Evolutionary conservation across 352 stramenopile genomes (phyloP).

Genomic region (Phytopythium montanum): DNA sequence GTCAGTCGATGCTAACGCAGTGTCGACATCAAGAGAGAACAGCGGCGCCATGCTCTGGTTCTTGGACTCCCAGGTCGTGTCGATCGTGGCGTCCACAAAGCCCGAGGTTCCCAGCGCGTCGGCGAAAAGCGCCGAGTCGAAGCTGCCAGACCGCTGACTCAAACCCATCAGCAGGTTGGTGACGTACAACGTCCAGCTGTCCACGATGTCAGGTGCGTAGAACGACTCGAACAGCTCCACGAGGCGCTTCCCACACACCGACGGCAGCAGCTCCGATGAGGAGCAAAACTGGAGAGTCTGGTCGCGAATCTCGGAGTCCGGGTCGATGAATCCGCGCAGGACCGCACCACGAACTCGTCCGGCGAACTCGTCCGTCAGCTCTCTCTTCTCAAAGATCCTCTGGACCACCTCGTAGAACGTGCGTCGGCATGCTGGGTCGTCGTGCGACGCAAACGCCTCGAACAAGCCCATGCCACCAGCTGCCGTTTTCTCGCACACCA

Average conservation of each 20-base stretch:
- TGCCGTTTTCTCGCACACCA: slow-evolving; percentile 19
- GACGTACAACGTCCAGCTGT: slow-evolving; percentile 68
- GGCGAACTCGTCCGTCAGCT: slow-evolving; percentile 12
- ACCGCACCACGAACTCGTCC: slow-evolving; percentile 29
- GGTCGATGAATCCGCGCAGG: slow-evolving; percentile 49
- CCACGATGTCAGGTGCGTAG: slow-evolving; percentile 35
- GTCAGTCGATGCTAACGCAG: slow-evolving; percentile 4
- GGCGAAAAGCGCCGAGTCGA: slow-evolving; percentile 40
- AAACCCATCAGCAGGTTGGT: slow-evolving; percentile 54
- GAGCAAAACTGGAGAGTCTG: slow-evolving; percentile 50
- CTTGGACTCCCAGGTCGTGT: slow-evolving; percentile 65
- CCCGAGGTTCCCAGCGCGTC: slow-evolving; percentile 38
- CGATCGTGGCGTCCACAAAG: slow-evolving; percentile 54
- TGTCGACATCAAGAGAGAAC: slow-evolving; percentile 69
- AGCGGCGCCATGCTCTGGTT: slow-evolving; percentile 67
- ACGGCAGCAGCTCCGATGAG: slow-evolving; percentile 20
- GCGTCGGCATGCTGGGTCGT: slow-evolving; percentile 29
- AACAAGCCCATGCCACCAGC: slow-evolving; percentile 42
- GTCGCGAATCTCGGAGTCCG: slow-evolving; percentile 34
- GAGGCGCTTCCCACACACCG: slow-evolving; percentile 36
- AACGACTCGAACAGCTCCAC: slow-evolving; percentile 52
- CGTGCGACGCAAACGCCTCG: slow-evolving; percentile 27
- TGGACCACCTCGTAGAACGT: slow-evolving; percentile 41
- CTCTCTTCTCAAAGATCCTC: slow-evolving; percentile 29
- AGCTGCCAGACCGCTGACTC: slow-evolving; percentile 20